Base-by-base conservation (phyloP, 1,139 yeast species). In the Yamadazyma diospyri region DNA sequence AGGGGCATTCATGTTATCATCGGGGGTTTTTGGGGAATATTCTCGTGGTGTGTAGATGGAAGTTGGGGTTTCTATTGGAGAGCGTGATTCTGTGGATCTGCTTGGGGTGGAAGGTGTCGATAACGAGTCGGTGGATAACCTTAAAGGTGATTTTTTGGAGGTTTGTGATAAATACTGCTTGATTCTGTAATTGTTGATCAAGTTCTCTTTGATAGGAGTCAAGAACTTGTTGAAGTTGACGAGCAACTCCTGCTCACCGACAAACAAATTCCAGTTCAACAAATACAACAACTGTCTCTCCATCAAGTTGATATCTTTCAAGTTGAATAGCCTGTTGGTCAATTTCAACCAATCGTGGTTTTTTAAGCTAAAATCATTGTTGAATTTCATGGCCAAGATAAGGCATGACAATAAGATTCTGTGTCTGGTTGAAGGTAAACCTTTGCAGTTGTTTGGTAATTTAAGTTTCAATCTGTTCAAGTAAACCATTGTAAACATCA, bases 341-440 rank as follows among this genome's bases (percentile, higher is more conserved):
- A 81, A 79, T 43, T 69, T 72, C 24, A 86, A 80, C 94, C 94
- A 83, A 57, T 82, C 88, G 45, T 67, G 64, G 57, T 82, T 83
- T 50, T 81, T 77, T 39, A 89, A 88, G 14, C 85, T 77, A 9
- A 83, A 76, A 51, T 83, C 94, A 57, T 82, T 82, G 61, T 80
- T 84, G 57, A 69, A 78, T 55, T 83, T 83, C 30, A 87, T 76
- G 15, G 86, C 74, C 41, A 83, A 67, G 36, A 83, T 81, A 46
- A 83, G 61, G 51, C 88, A 80, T 11, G 87, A 82, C 40, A 83
- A 66, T 45, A 83, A 76, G 39, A 83, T 79, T 50, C 94, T 69
- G 56, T 83, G 92, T 51, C 86, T 70, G 2, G 94, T 82, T 43
- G 87, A 81, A 20, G 88, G 84, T 42, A 81, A 61, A 20, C 92